Conservation (phyloP, 345 rosid species). For the Corymbia maculata region DNA sequence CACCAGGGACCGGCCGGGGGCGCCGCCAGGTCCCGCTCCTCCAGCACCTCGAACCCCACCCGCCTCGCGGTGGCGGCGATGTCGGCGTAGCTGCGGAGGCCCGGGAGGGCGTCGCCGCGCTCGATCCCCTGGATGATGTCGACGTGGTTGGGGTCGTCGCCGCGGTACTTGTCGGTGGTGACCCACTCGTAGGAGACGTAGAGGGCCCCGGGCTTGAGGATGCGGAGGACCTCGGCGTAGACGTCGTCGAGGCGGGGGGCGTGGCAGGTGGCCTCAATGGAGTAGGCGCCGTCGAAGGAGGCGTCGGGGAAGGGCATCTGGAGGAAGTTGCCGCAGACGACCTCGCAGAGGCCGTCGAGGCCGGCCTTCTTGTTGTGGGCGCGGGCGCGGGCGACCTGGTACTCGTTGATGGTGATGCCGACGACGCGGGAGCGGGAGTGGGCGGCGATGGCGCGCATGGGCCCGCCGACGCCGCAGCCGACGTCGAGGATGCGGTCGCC, state of each 20-base stretch:
- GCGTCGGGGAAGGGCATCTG: constrained; percentile 75
- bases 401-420: constrained; percentile 95
- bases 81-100: constrained; percentile 48
- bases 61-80: constrained; percentile 55
- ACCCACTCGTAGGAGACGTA: constrained; percentile 95
- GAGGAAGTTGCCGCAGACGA: constrained; percentile 84
- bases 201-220: constrained; percentile 71
- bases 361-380: constrained; percentile 87
- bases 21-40: constrained; percentile 73
- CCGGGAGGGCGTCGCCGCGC: constrained; percentile 86
- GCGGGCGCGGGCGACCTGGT: constrained; percentile 84
- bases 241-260: constrained; percentile 90
- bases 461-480: constrained; percentile 96
- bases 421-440: constrained; percentile 79
- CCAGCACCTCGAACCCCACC: constrained; percentile 80
- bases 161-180: constrained; percentile 57
- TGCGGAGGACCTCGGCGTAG: constrained; percentile 69
- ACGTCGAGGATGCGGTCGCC: constrained; percentile 68
- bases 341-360: constrained; percentile 64
- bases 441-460: constrained; percentile 97
- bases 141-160: constrained; percentile 43
- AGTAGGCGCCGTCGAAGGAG: constrained; percentile 94
- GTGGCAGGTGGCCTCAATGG: constrained; percentile 97
- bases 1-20: constrained; percentile 94
- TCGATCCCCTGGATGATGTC: constrained; percentile 85